These are phyloP conservation scores for Sporothrix mexicana DNA, from an alignment of 2,329 filamentous ascomycete genomes.

Conservation along the genomic window DNA sequence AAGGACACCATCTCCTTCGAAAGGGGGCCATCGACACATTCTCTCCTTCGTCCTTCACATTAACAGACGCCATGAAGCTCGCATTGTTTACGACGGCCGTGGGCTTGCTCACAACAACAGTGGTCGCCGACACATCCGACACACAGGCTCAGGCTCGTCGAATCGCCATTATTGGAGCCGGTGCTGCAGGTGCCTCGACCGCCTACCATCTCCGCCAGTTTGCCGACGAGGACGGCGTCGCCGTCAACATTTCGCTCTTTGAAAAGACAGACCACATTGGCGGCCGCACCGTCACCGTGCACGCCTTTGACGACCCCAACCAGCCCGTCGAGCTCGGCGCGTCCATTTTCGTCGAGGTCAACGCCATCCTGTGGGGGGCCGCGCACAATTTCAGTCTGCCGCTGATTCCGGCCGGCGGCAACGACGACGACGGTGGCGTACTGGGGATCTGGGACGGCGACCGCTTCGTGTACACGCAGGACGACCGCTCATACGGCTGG, in stretches of 20 bases:
- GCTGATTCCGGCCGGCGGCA: conserved; percentile 48
- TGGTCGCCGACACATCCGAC: neutral
- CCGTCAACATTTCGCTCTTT: conserved; percentile 83
- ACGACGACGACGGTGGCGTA: conserved; percentile 54
- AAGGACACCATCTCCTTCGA: neutral
- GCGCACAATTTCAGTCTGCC: conserved; percentile 72
- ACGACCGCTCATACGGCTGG: conserved; percentile 68
- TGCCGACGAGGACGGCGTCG: conserved; percentile 63
- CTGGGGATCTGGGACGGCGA: conserved; percentile 86
- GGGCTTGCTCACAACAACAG: neutral
- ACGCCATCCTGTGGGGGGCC: conserved; percentile 80
- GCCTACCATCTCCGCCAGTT: conserved; percentile 82
- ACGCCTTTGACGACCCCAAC: conserved; percentile 70
- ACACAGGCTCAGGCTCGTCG: neutral
- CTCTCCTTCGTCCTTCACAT: neutral
- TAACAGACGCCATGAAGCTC: neutral
- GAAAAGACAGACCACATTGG: conserved; percentile 80
- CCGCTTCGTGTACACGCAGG: conserved; percentile 71
- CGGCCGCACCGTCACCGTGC: conserved; percentile 84
- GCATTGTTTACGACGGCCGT: neutral
- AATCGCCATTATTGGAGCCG: conserved; percentile 64
- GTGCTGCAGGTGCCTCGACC: conserved; percentile 83
- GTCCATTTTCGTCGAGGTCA: conserved; percentile 87
- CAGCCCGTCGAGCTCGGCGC: conserved; percentile 85
- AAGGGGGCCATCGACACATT: neutral